phyloP scores from a whole-genome alignment of 768 basidiomycete genomes.

The Clathrus columnatus region DNA sequence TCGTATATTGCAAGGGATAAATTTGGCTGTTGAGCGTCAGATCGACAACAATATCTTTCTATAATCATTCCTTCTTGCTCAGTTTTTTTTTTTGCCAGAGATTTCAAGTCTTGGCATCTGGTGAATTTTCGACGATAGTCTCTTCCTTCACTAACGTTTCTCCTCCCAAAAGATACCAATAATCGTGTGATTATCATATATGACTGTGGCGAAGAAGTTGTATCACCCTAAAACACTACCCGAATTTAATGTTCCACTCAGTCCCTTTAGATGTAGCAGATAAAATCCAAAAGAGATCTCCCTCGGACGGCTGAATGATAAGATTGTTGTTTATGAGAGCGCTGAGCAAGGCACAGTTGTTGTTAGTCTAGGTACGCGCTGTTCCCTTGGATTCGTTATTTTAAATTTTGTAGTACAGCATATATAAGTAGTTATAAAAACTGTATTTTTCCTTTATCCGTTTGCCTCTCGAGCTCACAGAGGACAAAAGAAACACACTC shows the following conservation, averaged over 20 bases:
- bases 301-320: not conserved
- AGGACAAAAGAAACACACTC: too few species aligned
- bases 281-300: constrained; percentile 29
- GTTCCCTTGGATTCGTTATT: too few species aligned
- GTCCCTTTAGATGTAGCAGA: constrained; percentile 23
- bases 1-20: constrained; percentile 28
- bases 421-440: too few species aligned
- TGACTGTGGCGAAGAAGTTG: constrained; percentile 39
- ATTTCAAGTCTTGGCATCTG: constrained; percentile 41
- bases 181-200: constrained; percentile 52
- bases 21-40: constrained; percentile 39
- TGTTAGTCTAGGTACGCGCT: too few species aligned
- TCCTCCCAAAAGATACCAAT: constrained; percentile 45
- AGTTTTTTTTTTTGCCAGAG: constrained; percentile 17
- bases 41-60: constrained; percentile 22
- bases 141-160: constrained; percentile 21
- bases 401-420: too few species aligned
- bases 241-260: constrained; percentile 26
- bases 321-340: too few species aligned
- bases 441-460: too few species aligned
- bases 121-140: constrained; percentile 31
- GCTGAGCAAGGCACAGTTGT: too few species aligned
- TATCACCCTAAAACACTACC: constrained; percentile 32
- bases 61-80: not conserved
- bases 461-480: too few species aligned